Conservation (phyloP, 1,284 basidiomycete species). For the Sphagnurus paluster region DNA sequence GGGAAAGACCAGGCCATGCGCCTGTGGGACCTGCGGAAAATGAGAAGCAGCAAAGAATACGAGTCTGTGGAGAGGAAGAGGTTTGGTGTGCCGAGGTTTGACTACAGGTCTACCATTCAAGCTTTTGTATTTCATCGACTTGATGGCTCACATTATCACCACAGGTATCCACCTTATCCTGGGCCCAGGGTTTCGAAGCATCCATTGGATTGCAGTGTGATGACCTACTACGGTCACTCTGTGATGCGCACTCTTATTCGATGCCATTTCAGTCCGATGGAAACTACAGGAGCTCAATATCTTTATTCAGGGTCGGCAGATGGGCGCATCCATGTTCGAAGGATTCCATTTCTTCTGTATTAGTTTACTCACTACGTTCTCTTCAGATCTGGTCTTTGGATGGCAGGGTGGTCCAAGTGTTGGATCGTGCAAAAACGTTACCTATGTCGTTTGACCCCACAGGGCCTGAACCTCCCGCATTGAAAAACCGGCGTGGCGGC, state of each 20-base stretch:
- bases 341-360: not conserved
- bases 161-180: conserved; percentile 66
- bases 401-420: conserved; percentile 78
- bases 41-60: conserved; percentile 77
- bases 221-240: conserved; percentile 92
- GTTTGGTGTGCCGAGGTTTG: conserved; percentile 72
- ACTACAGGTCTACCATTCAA: conserved; percentile 68
- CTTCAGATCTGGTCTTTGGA: conserved; percentile 92
- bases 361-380: conserved; percentile 6
- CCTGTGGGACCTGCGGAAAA: conserved; percentile 94
- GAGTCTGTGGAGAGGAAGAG: conserved; percentile 49
- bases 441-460: conserved; percentile 72
- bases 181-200: conserved; percentile 57
- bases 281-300: conserved; percentile 91
- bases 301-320: conserved; percentile 92
- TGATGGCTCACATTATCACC: conserved; percentile 4
- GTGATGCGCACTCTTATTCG: conserved; percentile 94
- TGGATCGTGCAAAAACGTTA: conserved; percentile 80
- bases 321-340: conserved; percentile 75
- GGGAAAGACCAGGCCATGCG: conserved; percentile 94
- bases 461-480: conserved; percentile 43
- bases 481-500: conserved; percentile 27
- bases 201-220: conserved; percentile 90
- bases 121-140: not conserved
- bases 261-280: conserved; percentile 91